Conservation (phyloP, 768 basidiomycete species). For the Russula ochroleuca region DNA sequence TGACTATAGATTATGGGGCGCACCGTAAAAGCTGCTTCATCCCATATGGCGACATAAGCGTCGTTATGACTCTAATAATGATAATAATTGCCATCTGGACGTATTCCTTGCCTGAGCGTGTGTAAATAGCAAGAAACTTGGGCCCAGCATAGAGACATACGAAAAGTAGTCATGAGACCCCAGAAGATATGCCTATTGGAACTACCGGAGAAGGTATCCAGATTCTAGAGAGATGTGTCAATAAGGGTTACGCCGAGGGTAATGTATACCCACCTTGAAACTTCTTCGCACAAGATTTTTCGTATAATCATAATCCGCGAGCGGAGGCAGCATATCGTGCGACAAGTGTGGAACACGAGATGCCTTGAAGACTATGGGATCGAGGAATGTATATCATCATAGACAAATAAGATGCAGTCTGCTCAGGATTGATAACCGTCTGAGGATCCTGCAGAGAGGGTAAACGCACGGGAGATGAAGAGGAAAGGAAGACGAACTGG, state of each 20-base stretch:
- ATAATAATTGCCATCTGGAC: conserved; percentile 11
- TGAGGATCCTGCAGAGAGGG: conserved; percentile 29
- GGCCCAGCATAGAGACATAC: conserved; percentile 8
- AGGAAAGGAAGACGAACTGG: conserved; percentile 25
- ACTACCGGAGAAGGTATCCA: conserved; percentile 29
- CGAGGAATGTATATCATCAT: conserved; percentile 49
- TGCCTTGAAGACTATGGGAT: conserved; percentile 45
- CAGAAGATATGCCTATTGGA: conserved; percentile 30
- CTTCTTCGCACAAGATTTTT: conserved; percentile 36
- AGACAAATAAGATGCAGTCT: conserved; percentile 34
- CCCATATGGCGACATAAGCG: conserved; percentile 33
- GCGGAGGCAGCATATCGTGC: conserved; percentile 41
- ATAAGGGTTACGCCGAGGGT: background rate
- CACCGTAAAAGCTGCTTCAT: conserved; percentile 35
- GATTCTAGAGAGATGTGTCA: conserved; percentile 28
- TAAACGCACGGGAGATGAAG: background rate
- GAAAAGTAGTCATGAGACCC: conserved; percentile 29
- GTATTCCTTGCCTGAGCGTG: conserved; percentile 22
- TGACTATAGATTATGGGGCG: background rate
- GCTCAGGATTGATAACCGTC: conserved; percentile 31
- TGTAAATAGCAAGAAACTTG: background rate
- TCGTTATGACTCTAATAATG: conserved; percentile 22
- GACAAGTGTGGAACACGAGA: conserved; percentile 44
- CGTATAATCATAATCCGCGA: conserved; percentile 46
- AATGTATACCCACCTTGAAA: conserved; percentile 32